A percentile compares a stretch with the other conserved stretches of the same genome.
Evolutionary conservation across 345 rosid species (phyloP).

Genomic region (Arabis alpina): DNA sequence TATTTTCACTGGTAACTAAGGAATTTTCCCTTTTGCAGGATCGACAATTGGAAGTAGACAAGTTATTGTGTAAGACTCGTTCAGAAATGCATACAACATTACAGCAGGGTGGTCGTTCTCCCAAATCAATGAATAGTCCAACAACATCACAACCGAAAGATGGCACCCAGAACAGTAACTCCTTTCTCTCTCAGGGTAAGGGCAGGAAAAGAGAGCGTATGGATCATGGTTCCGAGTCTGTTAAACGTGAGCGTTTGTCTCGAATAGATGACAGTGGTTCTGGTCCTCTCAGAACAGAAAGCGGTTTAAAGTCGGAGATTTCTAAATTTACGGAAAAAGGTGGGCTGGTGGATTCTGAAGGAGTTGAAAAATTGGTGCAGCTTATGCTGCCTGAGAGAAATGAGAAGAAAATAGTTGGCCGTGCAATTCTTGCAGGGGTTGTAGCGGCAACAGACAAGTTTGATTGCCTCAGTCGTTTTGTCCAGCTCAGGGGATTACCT

Average conservation of each 20-base stretch:
- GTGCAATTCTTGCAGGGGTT: constrained; percentile 70
- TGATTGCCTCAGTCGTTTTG: constrained; percentile 79
- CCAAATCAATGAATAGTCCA: constrained; percentile 75
- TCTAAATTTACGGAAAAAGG: constrained; percentile 77
- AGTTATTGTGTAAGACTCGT: constrained; percentile 64
- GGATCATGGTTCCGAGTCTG: constrained; percentile 73
- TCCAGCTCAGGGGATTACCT: constrained; percentile 81
- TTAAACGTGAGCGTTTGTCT: constrained; percentile 64
- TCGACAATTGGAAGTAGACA: constrained; percentile 79
- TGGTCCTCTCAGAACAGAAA: constrained; percentile 57
- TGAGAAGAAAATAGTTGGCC: constrained; percentile 68
- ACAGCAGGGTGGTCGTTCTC: constrained; percentile 82
- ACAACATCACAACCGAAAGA: constrained; percentile 78
- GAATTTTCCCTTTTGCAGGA: constrained; percentile 48
- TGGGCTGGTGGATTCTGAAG: constrained; percentile 74
- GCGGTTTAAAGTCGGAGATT: constrained; percentile 65
- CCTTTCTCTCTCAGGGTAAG: constrained; percentile 70
- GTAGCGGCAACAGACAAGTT: constrained; percentile 78
- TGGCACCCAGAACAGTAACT: constrained; percentile 59
- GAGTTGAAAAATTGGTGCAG: constrained; percentile 80
- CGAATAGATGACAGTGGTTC: constrained; percentile 72
- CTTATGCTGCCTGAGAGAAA: constrained; percentile 69
- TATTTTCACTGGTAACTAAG: neutral
- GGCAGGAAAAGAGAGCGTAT: constrained; percentile 92
- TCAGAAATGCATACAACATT: constrained; percentile 79